phyloP scores from a whole-genome alignment of 164 flowering plant species.

The Stephania cephalantha region DNA sequence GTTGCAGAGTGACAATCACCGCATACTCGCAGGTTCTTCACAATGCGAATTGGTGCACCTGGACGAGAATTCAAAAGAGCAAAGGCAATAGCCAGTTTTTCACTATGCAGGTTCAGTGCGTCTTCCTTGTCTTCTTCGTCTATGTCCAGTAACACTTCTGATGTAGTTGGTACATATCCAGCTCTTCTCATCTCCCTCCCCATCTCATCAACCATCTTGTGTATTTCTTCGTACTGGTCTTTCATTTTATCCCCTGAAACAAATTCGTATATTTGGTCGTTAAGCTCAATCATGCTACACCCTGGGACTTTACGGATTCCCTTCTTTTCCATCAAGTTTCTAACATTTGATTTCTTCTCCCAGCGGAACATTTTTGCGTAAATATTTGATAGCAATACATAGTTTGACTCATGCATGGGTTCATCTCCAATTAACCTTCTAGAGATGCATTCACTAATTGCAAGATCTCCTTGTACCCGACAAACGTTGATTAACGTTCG shows the following conservation, averaged over 20 bases:
- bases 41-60: constrained; percentile 9
- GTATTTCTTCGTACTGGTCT: constrained; percentile 3
- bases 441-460: constrained; percentile 8
- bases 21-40: constrained; percentile 15
- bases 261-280: constrained; percentile 11
- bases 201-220: constrained; percentile 14
- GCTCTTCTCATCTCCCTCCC: constrained; percentile 11
- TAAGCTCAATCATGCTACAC: constrained; percentile 12
- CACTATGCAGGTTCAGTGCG: constrained; percentile 14
- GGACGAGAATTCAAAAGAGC: constrained; percentile 12
- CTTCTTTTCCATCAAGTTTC: constrained; percentile 12
- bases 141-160: constrained; percentile 10
- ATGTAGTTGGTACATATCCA: constrained; percentile 13
- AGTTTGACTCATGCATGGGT: constrained; percentile 10
- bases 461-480: constrained; percentile 11
- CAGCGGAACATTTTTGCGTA: constrained; percentile 13
- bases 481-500: constrained; percentile 10
- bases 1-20: constrained; percentile 15
- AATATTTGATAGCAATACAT: constrained; percentile 12
- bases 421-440: constrained; percentile 13
- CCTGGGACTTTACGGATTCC: constrained; percentile 12
- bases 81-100: constrained; percentile 15
- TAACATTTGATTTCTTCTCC: constrained; percentile 14
- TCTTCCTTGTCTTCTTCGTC: constrained; percentile 17
- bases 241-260: constrained; percentile 12